A percentile compares a stretch with the other conserved stretches of the same genome.
Conservation (phyloP, 2,329 filamentous ascomycete genomes). For the Akanthomyces uredinophilus region DNA sequence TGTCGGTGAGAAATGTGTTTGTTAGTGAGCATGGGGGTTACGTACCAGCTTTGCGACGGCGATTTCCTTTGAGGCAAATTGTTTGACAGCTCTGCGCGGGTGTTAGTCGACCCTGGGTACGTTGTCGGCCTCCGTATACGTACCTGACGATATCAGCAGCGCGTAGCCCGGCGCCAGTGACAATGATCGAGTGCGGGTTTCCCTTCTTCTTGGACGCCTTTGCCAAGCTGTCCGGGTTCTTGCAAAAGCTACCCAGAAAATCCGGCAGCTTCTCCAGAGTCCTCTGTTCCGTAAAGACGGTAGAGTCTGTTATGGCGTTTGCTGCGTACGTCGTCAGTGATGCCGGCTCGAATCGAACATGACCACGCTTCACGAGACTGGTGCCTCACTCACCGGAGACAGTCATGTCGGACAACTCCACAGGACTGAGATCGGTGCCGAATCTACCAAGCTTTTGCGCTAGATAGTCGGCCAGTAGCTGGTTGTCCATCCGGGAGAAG, state of each 20-base stretch:
- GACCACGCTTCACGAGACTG: neutral
- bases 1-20: neutral
- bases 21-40: neutral
- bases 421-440: conserved; percentile 70
- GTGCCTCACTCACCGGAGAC: conserved; percentile 56
- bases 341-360: conserved; percentile 47
- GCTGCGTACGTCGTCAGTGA: conserved; percentile 41
- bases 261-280: conserved; percentile 67
- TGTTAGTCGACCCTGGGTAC: conserved; percentile 19
- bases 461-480: conserved; percentile 79
- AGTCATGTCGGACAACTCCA: conserved; percentile 80
- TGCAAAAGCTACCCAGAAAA: conserved; percentile 67
- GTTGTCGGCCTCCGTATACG: conserved; percentile 4
- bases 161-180: conserved; percentile 78
- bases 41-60: conserved; percentile 73
- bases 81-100: conserved; percentile 57
- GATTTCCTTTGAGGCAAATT: conserved; percentile 73
- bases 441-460: conserved; percentile 74
- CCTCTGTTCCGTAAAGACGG: conserved; percentile 62
- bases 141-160: conserved; percentile 79
- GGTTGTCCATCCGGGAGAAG: conserved; percentile 76
- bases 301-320: conserved; percentile 73
- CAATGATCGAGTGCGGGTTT: conserved; percentile 78
- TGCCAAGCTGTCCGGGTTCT: conserved; percentile 54
- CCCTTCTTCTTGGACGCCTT: conserved; percentile 64